These are phyloP conservation scores for Phytopythium litorale DNA, from an alignment of 352 stramenopile species.

Conservation along the genomic window DNA sequence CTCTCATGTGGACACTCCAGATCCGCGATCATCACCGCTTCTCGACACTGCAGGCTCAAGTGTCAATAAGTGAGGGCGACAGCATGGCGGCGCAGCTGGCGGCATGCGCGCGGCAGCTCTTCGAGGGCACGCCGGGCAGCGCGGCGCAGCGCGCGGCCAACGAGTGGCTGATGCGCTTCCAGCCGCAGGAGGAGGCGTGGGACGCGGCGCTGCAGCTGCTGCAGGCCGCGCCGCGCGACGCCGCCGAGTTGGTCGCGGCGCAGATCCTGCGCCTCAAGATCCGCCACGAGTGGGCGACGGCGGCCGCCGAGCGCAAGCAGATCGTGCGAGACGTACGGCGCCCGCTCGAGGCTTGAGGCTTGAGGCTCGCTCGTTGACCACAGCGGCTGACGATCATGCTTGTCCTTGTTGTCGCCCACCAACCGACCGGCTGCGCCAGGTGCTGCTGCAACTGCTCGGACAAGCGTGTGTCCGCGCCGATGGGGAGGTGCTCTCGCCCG, in stretches of 20 bases:
- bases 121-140: slow-evolving; percentile 56
- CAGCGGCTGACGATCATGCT: not conserved
- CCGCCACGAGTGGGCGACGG: slow-evolving; percentile 38
- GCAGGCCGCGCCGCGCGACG: slow-evolving; percentile 23
- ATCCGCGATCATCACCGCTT: not conserved
- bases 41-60: not conserved
- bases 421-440: slow-evolving; percentile 12
- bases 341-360: not conserved
- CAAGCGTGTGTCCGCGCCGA: slow-evolving; percentile 20
- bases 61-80: not conserved
- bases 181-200: slow-evolving; percentile 56
- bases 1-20: not conserved
- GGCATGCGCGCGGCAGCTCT: slow-evolving; percentile 55
- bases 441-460: slow-evolving; percentile 40
- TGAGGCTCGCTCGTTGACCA: too few relatives aligned
- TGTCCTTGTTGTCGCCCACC: too few relatives aligned
- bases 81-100: slow-evolving; percentile 49
- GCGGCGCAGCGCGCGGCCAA: slow-evolving; percentile 52
- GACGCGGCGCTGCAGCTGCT: slow-evolving; percentile 51
- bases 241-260: slow-evolving; percentile 55
- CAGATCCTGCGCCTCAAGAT: slow-evolving; percentile 73
- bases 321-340: slow-evolving; percentile 39
- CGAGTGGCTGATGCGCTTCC: slow-evolving; percentile 64
- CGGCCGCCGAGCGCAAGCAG: slow-evolving; percentile 28
- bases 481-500: slow-evolving; percentile 8